phyloP scores from a whole-genome alignment of 495 filamentous ascomycete genomes.

The Trichocladium antarcticum region DNA sequence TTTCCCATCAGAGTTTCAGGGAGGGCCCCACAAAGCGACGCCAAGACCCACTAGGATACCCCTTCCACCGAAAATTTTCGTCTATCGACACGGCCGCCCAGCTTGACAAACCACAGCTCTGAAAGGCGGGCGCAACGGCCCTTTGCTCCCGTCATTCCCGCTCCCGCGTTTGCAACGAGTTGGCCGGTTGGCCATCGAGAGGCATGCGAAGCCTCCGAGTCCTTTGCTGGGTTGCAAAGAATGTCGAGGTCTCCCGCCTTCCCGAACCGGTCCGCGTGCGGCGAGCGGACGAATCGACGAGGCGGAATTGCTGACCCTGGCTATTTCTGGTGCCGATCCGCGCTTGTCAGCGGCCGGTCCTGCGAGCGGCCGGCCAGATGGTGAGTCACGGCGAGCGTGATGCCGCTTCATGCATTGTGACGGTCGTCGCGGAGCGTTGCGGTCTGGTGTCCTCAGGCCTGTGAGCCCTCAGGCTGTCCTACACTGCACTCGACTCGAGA shows the following conservation, averaged over 20 bases:
- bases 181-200: no score
- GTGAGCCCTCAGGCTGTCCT: no score
- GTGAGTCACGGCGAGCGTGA: conserved; percentile 1
- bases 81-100: no score
- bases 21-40: conserved; percentile 1
- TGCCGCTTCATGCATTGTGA: neutral
- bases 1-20: neutral
- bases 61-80: conserved; percentile 19
- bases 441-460: no score
- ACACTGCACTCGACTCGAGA: no score
- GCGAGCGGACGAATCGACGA: neutral
- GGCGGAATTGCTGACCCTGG: neutral
- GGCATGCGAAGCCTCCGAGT: no score
- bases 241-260: no score
- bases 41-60: conserved; percentile 14
- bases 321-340: neutral
- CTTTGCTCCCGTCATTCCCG: neutral
- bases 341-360: conserved; percentile 4
- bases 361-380: no score
- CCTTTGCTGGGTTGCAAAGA: no score
- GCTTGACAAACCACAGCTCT: no score
- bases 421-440: neutral
- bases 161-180: no score
- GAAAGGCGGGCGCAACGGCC: neutral
- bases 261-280: neutral